Conservation (phyloP, 163 green algal species). For the Prototheca stagnorum region DNA sequence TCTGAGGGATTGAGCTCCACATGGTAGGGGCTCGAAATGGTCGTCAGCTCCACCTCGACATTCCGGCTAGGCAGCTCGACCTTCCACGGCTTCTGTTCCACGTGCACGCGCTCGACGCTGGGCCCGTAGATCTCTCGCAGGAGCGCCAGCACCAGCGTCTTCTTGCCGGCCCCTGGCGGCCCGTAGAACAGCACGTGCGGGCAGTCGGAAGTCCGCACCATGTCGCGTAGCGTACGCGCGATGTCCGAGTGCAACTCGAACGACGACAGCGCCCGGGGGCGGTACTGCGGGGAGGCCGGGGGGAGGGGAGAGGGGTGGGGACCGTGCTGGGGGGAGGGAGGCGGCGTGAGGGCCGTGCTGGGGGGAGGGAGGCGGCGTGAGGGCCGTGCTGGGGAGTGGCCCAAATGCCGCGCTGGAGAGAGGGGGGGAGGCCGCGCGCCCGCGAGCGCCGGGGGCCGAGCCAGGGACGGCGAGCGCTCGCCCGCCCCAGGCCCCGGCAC, state of each 20-base stretch:
- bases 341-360: too few relatives aligned
- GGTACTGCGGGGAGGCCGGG: too few relatives aligned
- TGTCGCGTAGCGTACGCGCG: conserved; percentile 63
- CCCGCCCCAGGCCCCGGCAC: too few relatives aligned
- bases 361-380: too few relatives aligned
- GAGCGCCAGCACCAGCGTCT: conserved; percentile 81
- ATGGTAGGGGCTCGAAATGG: conserved; percentile 73
- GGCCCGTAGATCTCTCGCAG: conserved; percentile 81
- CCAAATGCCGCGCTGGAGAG: too few relatives aligned
- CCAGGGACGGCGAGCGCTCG: too few relatives aligned
- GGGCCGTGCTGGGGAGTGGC: too few relatives aligned
- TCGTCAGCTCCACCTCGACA: conserved; percentile 91
- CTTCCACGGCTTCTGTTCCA: conserved; percentile 90
- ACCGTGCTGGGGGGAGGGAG: too few relatives aligned
- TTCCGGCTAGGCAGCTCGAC: conserved; percentile 74
- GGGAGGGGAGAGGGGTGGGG: too few relatives aligned
- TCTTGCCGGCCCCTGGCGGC: conserved; percentile 84
- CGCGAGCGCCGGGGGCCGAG: too few relatives aligned
- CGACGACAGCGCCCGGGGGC: conserved; percentile 62
- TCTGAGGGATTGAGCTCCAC: conserved; percentile 90
- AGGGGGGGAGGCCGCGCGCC: too few relatives aligned
- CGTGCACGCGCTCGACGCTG: conserved; percentile 77
- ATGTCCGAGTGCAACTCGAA: conserved; percentile 64
- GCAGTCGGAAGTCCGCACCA: conserved; percentile 70
- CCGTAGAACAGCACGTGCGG: conserved; percentile 95